Base-by-base conservation (phyloP, 116 monocot species). In the Posidonia oceanica region DNA sequence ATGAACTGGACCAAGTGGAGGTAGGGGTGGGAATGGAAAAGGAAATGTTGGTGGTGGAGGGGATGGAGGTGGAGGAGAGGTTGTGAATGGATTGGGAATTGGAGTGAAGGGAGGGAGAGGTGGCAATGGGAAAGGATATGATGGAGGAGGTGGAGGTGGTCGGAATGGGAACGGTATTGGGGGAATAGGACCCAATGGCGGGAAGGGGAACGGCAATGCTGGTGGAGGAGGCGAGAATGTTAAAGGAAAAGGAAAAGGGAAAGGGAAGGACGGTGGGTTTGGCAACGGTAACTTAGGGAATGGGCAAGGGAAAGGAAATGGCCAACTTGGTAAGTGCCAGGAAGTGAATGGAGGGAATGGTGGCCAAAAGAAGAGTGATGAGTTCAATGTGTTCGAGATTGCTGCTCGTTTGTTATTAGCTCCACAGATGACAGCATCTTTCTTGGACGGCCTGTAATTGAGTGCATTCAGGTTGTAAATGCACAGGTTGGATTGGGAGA, bases 321-420 rank as follows among this genome's bases (percentile, higher is more conserved):
- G 79, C 75, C 80, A 83, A 17, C 21, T 69, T 36, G 57, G 60
- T 4, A 68, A 77, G 18, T 59, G 55, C 70, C 70, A 70, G 55
- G 74, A 61, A 38, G 77, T 69, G 68, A 88, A 89, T 7, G 82
- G 83, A 36, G 82, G 82, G 77, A 77, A 84, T 15, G 80, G 81
- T 58, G 94, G 95, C 88, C 91, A 88, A 61, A 95, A 91, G 81
- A 90, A 90, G 62, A 82, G 63, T 12, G 86, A 78, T 2, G 79
- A 65, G 67, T 73, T 76, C 40, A 51, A 11, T n/a, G 44, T n/a
- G 39, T 37, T 37, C 6, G 39, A n/a, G 38, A 23, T 7, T 39
- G 29, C 56, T 7, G 54, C 69, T 37, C 5, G 8, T 54, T 52
- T 17, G 12, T 69, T 5, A 3, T 58, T 12, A 12, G 42, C 51